Evolutionary conservation across 1,284 basidiomycete genomes (phyloP).

Genomic region (Taiwanofungus camphoratus): DNA sequence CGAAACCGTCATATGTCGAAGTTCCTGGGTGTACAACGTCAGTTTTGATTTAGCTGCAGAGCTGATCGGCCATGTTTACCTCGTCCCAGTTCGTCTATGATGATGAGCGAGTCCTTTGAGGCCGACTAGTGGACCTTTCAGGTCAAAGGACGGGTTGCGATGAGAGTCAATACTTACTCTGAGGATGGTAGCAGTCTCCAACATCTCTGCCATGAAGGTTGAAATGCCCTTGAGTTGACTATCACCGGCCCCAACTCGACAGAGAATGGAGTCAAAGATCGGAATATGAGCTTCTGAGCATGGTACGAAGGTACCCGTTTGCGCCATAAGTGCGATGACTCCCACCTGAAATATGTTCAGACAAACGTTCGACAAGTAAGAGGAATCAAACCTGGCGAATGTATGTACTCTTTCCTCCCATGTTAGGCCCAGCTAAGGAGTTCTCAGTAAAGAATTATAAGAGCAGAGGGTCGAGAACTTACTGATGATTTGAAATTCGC

Average conservation of each 20-base stretch:
- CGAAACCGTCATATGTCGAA: constrained; percentile 98
- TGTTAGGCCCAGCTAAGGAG: constrained; percentile 83
- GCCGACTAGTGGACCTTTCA: constrained; percentile 77
- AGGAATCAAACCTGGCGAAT: constrained; percentile 63
- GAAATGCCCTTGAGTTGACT: constrained; percentile 97
- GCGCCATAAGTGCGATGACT: constrained; percentile 93
- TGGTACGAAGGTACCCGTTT: constrained; percentile 93
- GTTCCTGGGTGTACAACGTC: constrained; percentile 52
- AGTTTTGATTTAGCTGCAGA: no score
- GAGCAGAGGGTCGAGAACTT: constrained; percentile 20
- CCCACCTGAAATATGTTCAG: constrained; percentile 54
- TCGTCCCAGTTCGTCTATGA: constrained; percentile 97
- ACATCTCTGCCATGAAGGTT: constrained; percentile 99
- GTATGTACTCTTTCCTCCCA: constrained; percentile 94
- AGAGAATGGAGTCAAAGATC: constrained; percentile 94
- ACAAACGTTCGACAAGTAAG: background rate
- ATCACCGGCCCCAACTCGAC: constrained; percentile 96
- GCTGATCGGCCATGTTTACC: constrained; percentile 39
- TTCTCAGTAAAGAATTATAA: constrained; percentile 8
- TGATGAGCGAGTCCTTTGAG: constrained; percentile 89
- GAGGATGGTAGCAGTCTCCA: constrained; percentile 94
- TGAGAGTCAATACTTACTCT: constrained; percentile 44
- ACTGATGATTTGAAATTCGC: constrained; percentile 88
- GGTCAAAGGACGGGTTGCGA: background rate
- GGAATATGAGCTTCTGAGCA: constrained; percentile 83